phyloP scores from a whole-genome alignment of 2,329 filamentous ascomycete genomes.

The Ampelomyces quisqualis region DNA sequence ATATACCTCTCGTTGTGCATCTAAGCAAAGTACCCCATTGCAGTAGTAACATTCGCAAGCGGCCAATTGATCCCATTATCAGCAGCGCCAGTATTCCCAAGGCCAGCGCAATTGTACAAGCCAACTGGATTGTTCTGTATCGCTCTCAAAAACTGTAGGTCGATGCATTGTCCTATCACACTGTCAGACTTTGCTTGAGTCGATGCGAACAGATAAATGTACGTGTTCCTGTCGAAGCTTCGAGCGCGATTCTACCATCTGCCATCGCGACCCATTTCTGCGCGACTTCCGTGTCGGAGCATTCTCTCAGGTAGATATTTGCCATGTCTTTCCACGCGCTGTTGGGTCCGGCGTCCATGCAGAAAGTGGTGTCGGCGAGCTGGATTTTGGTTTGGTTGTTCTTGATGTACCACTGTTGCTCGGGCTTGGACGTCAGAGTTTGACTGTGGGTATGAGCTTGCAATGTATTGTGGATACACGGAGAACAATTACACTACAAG shows the following conservation, averaged over 20 bases:
- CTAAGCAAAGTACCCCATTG: conserved; percentile 1
- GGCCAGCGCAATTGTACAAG: conserved; percentile 33
- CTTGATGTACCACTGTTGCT: conserved; percentile 35
- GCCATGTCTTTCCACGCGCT: conserved; percentile 40
- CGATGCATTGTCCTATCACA: conserved; percentile 29
- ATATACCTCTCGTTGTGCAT: background rate
- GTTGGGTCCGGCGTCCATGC: conserved; percentile 34
- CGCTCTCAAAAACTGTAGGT: conserved; percentile 36
- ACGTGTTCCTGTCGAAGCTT: conserved; percentile 19
- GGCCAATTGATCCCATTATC: conserved; percentile 42
- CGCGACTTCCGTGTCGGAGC: conserved; percentile 20
- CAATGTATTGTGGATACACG: background rate
- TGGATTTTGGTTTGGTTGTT: conserved; percentile 27
- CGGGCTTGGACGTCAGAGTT: conserved; percentile 22
- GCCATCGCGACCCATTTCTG: conserved; percentile 33
- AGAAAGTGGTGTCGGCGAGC: conserved; percentile 29
- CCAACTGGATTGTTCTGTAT: conserved; percentile 37
- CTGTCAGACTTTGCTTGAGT: background rate
- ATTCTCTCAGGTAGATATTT: conserved; percentile 27
- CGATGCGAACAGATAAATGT: conserved; percentile 5
- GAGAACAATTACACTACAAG: conserved; percentile 27
- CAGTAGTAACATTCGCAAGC: conserved; percentile 23
- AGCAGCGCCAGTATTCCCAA: conserved; percentile 32
- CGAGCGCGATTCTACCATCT: conserved; percentile 33
- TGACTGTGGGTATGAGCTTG: conserved; percentile 17